Conservation (phyloP, 371 early-diverging fungal genomes). For the Massospora cicadina region DNA sequence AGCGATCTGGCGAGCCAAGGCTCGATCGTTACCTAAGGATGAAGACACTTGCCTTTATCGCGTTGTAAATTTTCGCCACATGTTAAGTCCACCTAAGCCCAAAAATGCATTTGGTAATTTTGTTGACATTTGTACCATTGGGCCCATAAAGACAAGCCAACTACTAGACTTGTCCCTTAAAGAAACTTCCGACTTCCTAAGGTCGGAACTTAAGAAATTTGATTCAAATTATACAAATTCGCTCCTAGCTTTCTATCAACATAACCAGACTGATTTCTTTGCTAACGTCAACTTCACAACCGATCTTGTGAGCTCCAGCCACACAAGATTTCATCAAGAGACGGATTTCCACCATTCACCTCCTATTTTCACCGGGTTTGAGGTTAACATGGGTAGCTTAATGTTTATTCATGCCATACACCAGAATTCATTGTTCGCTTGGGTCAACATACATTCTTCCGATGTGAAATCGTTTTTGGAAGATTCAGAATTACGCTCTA, state of each 20-base stretch:
- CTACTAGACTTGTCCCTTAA: neutral
- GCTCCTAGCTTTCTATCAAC: neutral
- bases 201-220: neutral
- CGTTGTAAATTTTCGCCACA: neutral
- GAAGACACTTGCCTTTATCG: neutral
- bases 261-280: no score
- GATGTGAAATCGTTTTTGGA: no score
- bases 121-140: neutral
- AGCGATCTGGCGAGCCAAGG: neutral
- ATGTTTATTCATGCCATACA: no score
- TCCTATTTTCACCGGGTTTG: no score
- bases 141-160: neutral
- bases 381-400: no score
- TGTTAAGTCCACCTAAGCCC: neutral
- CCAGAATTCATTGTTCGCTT: no score
- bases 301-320: no score
- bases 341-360: no score
- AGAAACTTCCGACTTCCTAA: neutral
- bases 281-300: no score
- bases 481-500: no score
- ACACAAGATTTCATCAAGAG: no score
- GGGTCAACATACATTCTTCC: no score
- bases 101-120: neutral
- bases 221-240: neutral
- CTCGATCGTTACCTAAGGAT: neutral